phyloP scores from a whole-genome alignment of 192 early-diverging fungal species.

The Entomortierella chlamydospora region DNA sequence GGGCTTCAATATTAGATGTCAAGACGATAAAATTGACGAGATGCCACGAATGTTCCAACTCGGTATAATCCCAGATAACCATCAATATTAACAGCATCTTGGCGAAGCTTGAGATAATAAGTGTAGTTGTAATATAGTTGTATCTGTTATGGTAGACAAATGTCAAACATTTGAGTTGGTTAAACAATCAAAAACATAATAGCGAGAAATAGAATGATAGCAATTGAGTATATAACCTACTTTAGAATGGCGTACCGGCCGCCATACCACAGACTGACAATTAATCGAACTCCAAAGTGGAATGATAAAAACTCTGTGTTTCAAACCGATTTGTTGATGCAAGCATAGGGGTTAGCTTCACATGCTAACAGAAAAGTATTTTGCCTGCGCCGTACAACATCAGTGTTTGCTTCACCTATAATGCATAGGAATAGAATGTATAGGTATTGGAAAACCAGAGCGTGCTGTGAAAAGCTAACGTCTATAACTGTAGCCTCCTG shows the following conservation, averaged over 20 bases:
- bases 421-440: slow-evolving; percentile 79
- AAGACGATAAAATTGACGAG: slow-evolving; percentile 78
- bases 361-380: too few species aligned
- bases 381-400: too few species aligned
- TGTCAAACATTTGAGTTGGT: neutral
- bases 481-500: slow-evolving; percentile 67
- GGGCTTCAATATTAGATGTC: slow-evolving; percentile 79
- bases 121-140: slow-evolving; percentile 73
- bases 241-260: slow-evolving; percentile 58
- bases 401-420: slow-evolving; percentile 58
- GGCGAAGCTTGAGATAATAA: slow-evolving; percentile 88
- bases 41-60: slow-evolving; percentile 84
- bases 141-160: slow-evolving; percentile 49
- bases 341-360: too few species aligned
- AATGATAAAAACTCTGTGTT: slow-evolving; percentile 67
- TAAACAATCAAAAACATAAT: neutral
- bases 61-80: slow-evolving; percentile 93
- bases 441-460: slow-evolving; percentile 78
- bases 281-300: slow-evolving; percentile 65
- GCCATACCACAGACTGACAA: slow-evolving; percentile 59
- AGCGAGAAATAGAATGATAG: slow-evolving; percentile 2
- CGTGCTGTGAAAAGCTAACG: slow-evolving; percentile 70
- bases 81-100: slow-evolving; percentile 88
- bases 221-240: slow-evolving; percentile 16
- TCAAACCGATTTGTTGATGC: neutral